Percentiles rank a stretch among this genome's conserved stretches.
phyloP scores from a whole-genome alignment of 192 early-diverging fungal species.

The Anaeromyces robustus region DNA sequence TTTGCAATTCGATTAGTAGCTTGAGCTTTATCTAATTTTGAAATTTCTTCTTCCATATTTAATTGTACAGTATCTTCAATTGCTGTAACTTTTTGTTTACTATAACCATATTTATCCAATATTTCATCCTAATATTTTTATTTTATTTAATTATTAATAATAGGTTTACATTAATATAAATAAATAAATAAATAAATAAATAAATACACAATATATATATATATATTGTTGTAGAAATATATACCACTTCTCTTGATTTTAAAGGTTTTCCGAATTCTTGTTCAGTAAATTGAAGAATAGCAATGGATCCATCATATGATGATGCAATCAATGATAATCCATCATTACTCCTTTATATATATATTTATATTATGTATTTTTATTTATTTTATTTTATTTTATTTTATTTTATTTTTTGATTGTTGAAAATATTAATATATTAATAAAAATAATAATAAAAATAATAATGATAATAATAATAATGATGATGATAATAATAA shows the following conservation, averaged over 20 bases:
- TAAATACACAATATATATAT: neutral
- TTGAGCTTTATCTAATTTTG: neutral
- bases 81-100: slow-evolving; percentile 20
- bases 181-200: slow-evolving; percentile 1
- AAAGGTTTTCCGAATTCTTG: slow-evolving; percentile 54
- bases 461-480: no score
- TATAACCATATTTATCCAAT: slow-evolving; percentile 25
- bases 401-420: no score
- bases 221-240: no score
- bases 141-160: neutral
- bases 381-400: no score
- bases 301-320: slow-evolving; percentile 81
- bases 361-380: no score
- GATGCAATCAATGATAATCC: slow-evolving; percentile 62
- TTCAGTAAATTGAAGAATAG: slow-evolving; percentile 48
- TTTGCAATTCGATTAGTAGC: neutral
- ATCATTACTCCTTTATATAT: slow-evolving; percentile 43
- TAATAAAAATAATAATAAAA: no score
- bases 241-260: slow-evolving; percentile 47
- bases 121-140: neutral
- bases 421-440: no score
- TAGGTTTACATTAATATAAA: neutral
- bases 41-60: slow-evolving; percentile 39
- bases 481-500: no score
- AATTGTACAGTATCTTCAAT: slow-evolving; percentile 47